Evolutionary conservation across 2,329 filamentous ascomycete species (phyloP), one percentile per base, ranked within the genome.

Genomic region (Fusarium penzigii): DNA sequence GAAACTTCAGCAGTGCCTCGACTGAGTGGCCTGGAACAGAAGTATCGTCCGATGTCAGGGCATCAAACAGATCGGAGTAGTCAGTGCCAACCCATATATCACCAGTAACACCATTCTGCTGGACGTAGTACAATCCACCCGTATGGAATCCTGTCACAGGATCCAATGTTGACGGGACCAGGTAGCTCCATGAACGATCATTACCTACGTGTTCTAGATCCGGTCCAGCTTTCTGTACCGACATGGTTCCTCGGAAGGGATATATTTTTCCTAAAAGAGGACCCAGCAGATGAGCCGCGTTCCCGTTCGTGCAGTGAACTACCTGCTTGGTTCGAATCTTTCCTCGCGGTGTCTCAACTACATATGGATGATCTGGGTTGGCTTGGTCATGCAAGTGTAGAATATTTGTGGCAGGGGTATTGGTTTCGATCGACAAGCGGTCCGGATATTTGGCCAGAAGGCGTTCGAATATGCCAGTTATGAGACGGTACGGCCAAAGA

Each of bases 301-400:
- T 77, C 3, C 71, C 78, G 58, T 85, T 84, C 3, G 80, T 84
- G 32, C 78, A 78, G 56, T 85, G 79, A 6, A 85, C 70, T 6
- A 85, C 67, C 48, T 81, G 74, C 2, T 68, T 67, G 17, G 78
- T 72, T 3, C 58, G 62, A 16, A 83, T 71, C 0, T 42, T 58
- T 2, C 79, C 80, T 10, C 77, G 68, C 0, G 59, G 56, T 1
- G 81, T 84, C 2, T 65, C 53, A 2, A 83, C 53, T 3, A 65
- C 56, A 58, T 77, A 79, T 4, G 66, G 73, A 13, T 64, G 48
- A 1, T 54, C 13, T n/a, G 58, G 10, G 39, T 53, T 43, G 75
- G 44, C 20, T 62, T 67, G 39, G 20, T 25, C 20, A 25, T 4
- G 20, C 7, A 25, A 25, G 20, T 25, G 7, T 25, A 25, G 7